Conservation (phyloP, 2,329 filamentous ascomycete species). For the Tolypocladium tundrense region DNA sequence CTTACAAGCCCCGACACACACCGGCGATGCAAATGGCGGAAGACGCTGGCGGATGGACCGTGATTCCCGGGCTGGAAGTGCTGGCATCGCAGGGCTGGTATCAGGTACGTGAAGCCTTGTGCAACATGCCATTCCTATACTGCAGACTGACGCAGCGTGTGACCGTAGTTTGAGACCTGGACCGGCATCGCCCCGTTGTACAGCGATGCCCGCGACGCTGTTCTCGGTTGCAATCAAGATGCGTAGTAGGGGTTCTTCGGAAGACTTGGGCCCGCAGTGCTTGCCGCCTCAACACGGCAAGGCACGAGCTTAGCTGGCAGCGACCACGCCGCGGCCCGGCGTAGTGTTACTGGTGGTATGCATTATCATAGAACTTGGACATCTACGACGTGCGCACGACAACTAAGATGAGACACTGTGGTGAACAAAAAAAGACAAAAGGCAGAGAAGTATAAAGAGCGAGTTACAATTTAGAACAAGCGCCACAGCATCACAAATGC, state of each 20-base stretch:
- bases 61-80: slow-evolving; percentile 80
- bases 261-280: not conserved
- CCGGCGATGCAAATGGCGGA: slow-evolving; percentile 75
- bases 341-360: no score
- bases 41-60: slow-evolving; percentile 62
- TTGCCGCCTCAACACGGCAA: not conserved
- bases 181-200: slow-evolving; percentile 71
- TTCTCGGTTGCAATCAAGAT: slow-evolving; percentile 26
- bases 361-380: not conserved
- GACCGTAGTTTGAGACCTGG: slow-evolving; percentile 64
- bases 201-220: slow-evolving; percentile 53
- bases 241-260: not conserved
- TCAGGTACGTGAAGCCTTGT: slow-evolving; percentile 48
- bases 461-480: not conserved
- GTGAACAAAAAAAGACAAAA: not conserved
- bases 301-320: not conserved
- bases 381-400: no score
- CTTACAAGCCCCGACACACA: slow-evolving; percentile 82
- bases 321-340: not conserved
- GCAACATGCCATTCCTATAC: not conserved
- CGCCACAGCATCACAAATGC: not conserved
- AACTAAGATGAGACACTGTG: not conserved
- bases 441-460: not conserved
- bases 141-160: slow-evolving; percentile 9
- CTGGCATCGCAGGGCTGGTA: slow-evolving; percentile 82